phyloP scores from a whole-genome alignment of 208 protist species.

The Leishmania arabica region DNA sequence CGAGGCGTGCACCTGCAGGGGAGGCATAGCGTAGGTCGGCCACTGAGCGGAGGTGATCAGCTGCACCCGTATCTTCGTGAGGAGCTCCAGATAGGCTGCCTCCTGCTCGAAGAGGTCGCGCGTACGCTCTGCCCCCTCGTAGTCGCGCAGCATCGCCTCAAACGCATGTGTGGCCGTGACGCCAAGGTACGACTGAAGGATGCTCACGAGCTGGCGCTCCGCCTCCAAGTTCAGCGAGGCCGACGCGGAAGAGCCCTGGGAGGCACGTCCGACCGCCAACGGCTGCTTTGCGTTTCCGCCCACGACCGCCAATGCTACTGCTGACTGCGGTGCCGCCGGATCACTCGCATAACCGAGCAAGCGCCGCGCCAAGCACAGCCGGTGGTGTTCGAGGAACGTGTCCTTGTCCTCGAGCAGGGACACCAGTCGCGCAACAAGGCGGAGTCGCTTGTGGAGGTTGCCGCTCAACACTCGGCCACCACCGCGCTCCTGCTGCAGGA shows the following conservation, averaged over 20 bases:
- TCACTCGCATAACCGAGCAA: conserved; percentile 32
- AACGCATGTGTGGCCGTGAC: conserved; percentile 41
- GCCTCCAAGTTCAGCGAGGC: conserved; percentile 35
- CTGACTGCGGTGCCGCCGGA: not conserved
- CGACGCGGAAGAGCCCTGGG: not conserved
- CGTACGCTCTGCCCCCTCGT: conserved; percentile 32
- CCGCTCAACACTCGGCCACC: conserved; percentile 20
- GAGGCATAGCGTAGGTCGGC: conserved; percentile 42
- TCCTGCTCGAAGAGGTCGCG: conserved; percentile 37
- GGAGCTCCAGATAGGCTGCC: conserved; percentile 18
- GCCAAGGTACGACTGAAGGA: conserved; percentile 50
- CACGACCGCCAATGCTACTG: not conserved
- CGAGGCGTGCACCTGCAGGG: conserved; percentile 42
- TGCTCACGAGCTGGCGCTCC: conserved; percentile 53
- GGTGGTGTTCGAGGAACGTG: conserved; percentile 62
- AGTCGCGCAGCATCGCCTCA: conserved; percentile 76
- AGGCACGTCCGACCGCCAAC: not conserved
- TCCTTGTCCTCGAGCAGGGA: conserved; percentile 66
- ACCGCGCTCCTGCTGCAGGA: conserved; percentile 32
- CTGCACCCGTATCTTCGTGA: conserved; percentile 36
- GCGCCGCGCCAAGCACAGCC: conserved; percentile 48
- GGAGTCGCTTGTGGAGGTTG: conserved; percentile 22
- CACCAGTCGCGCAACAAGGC: conserved; percentile 40
- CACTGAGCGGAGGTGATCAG: conserved; percentile 56
- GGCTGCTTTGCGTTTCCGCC: not conserved